Percentiles rank a stretch among this genome's conserved stretches.
phyloP scores from a whole-genome alignment of 306 rosid genomes.

The Fragaria vesca region DNA sequence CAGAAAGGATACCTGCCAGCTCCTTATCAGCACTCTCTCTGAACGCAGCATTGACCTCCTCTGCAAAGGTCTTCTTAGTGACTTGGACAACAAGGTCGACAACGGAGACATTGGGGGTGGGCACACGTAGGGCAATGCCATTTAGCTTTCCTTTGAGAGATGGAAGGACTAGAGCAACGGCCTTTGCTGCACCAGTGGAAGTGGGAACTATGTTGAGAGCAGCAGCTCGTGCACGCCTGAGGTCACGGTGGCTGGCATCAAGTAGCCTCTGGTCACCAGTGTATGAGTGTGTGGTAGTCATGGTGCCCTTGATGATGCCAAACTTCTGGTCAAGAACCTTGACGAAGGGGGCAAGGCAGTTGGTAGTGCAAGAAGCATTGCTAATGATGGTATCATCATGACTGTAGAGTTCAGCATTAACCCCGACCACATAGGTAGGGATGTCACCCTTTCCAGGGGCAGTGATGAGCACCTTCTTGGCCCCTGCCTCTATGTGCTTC shows the following conservation, averaged over 20 bases:
- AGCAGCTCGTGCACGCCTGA: conserved; percentile 92
- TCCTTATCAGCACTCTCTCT: conserved; percentile 83
- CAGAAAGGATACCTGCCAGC: conserved; percentile 72
- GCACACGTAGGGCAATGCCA: conserved; percentile 93
- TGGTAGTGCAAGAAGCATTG: conserved; percentile 99
- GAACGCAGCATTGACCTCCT: conserved; percentile 91
- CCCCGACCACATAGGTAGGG: conserved; percentile 96
- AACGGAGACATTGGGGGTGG: conserved; percentile 94
- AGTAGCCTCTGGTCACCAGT: conserved; percentile 98
- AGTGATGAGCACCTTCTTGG: conserved; percentile 93
- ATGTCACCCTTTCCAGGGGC: conserved; percentile 99
- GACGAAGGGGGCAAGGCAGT: conserved; percentile 99
- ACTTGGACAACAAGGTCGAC: conserved; percentile 96
- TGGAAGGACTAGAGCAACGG: conserved; percentile 93
- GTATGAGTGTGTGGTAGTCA: conserved; percentile 98
- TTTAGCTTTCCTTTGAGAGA: conserved; percentile 88
- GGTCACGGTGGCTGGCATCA: conserved; percentile 98
- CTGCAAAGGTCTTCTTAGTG: conserved; percentile 88
- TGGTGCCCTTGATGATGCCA: conserved; percentile 94
- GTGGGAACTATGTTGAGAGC: conserved; percentile 97
- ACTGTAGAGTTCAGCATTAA: conserved; percentile 72
- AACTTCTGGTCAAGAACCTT: conserved; percentile 95
- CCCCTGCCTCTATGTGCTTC: conserved; percentile 88
- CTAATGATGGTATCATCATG: conserved; percentile 78
- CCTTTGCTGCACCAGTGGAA: conserved; percentile 99